Evolutionary conservation across 1,284 basidiomycete species (phyloP).

Genomic region (Leccinum pachyderme): DNA sequence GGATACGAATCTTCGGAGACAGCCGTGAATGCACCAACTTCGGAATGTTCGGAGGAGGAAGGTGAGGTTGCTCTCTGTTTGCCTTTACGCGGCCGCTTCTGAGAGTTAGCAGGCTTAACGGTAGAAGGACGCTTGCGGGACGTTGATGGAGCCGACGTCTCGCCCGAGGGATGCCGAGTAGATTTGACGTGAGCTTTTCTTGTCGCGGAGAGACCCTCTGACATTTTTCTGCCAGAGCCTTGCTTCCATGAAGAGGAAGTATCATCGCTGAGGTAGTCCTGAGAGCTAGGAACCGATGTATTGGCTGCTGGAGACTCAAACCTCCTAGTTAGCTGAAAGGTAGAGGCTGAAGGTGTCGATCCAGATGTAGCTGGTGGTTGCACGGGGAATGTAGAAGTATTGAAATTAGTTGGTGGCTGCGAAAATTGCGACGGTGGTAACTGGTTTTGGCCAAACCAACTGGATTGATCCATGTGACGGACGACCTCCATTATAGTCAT

Average conservation of each 20-base stretch:
- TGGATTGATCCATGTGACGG: slow-evolving; percentile 30
- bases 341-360: slow-evolving; percentile 3
- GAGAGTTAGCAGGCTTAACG: slow-evolving; percentile 17
- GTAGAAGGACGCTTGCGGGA: slow-evolving; percentile 25
- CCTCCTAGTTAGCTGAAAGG: background rate
- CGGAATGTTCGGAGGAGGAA: slow-evolving; percentile 21
- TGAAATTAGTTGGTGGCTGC: slow-evolving; percentile 14
- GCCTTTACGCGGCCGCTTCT: slow-evolving; percentile 30
- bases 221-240: slow-evolving; percentile 4
- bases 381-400: slow-evolving; percentile 3
- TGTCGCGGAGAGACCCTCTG: slow-evolving; percentile 10
- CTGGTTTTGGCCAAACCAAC: slow-evolving; percentile 22
- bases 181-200: slow-evolving; percentile 6
- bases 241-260: slow-evolving; percentile 9
- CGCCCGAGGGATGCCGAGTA: slow-evolving; percentile 5
- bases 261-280: slow-evolving; percentile 1
- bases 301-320: slow-evolving; percentile 1
- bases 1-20: slow-evolving; percentile 12
- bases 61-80: slow-evolving; percentile 24
- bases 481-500: slow-evolving; percentile 37
- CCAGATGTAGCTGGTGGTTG: slow-evolving; percentile 5
- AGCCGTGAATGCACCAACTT: slow-evolving; percentile 13
- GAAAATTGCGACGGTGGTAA: slow-evolving; percentile 17
- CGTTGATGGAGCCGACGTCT: slow-evolving; percentile 8
- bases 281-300: slow-evolving; percentile 7